Evolutionary conservation across 225 moss, liverwort and hornwort species (phyloP).

Genomic region (Pseudoscleropodium purum): DNA sequence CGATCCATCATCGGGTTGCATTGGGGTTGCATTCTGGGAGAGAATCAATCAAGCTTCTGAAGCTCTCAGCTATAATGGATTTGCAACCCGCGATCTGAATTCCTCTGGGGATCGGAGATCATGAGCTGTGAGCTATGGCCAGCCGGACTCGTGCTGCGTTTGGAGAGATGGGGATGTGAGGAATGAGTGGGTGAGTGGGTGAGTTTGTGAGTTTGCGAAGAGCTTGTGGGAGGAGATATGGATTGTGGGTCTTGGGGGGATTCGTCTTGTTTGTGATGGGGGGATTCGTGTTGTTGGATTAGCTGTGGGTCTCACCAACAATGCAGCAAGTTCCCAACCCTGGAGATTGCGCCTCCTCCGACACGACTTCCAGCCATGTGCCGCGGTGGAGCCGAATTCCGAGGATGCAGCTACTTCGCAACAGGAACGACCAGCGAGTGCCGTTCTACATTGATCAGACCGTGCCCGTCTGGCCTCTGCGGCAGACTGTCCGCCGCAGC

Average conservation of each 20-base stretch:
- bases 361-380: not conserved
- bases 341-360: conserved; percentile 1
- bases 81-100: not conserved
- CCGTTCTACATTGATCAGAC: conserved; percentile 35
- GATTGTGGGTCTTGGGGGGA: not conserved
- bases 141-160: not conserved
- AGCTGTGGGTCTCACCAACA: not conserved
- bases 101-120: not conserved
- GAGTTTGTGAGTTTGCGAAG: not conserved
- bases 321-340: conserved; percentile 38
- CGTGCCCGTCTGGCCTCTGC: conserved; percentile 28
- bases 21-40: not conserved
- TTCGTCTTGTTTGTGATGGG: not conserved
- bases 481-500: not conserved
- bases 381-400: conserved; percentile 26
- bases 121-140: not conserved
- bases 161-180: not conserved
- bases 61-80: not conserved
- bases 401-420: conserved; percentile 18
- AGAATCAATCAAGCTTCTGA: not conserved
- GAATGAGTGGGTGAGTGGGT: not conserved
- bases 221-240: not conserved
- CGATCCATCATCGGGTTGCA: not conserved
- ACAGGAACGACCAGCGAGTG: conserved; percentile 27
- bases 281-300: not conserved